Evolutionary conservation across 441 rosid species (phyloP), one percentile per base, ranked within the genome.

Genomic region (Jatropha multifida): DNA sequence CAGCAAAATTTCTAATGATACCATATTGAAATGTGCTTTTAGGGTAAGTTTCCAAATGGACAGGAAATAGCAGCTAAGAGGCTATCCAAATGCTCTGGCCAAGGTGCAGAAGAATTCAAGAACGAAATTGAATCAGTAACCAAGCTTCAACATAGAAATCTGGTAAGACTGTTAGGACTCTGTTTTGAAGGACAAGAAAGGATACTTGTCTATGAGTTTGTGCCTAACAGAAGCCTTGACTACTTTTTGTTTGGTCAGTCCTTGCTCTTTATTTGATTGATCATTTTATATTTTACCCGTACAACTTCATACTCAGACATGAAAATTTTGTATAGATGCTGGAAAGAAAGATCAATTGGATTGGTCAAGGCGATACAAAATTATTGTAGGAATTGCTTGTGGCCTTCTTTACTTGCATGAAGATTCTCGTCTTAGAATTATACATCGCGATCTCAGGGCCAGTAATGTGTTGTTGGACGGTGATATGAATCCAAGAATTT

Each of bases 391-490:
- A 63, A 80, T 78, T 23, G 87, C 88, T 3, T 69, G 38, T 75
- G 90, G 91, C n/a, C 77, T 88, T 10, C 32, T 82, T 0, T 88
- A 88, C 71, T 83, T 88, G 69, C 90, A 88, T 41, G 79, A 74
- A 18, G 86, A 88, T 27, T 81, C 88, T 0, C 84, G 78, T 4
- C 71, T 79, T 4, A 81, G 77, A 18, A 85, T 87, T 18, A 48
- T 76, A 7, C 78, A 76, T n/a, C 68, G 78, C 4, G 78, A 76
- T 61, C 59, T 76, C 18, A 76, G 60, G 17, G 68, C 74, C 40
- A 68, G 78, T 26, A 76, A 76, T 48, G 41, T 76, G 3, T 18
- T 76, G 40, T 48, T 76, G 9, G 78, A 76, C 23, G 38, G 54
- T 2, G 78, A 69, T 2, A 76, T 76, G 78, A 69, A 68, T 20